phyloP scores from a whole-genome alignment of 2,329 filamentous ascomycete species.

The Helotiales sp. region DNA sequence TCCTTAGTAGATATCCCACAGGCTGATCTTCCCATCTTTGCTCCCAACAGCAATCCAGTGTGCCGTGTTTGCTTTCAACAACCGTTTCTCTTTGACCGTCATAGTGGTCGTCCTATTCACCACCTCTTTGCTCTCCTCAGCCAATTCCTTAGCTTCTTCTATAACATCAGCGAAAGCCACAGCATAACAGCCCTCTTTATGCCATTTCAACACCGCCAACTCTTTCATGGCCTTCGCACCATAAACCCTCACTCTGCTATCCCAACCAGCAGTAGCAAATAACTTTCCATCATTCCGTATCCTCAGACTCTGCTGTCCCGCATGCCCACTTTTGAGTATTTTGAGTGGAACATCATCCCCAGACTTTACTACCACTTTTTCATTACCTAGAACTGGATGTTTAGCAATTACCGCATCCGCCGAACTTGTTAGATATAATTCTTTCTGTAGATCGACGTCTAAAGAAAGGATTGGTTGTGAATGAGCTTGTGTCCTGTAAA shows the following conservation, averaged over 20 bases:
- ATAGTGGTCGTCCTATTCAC: constrained; percentile 35
- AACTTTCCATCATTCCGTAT: constrained; percentile 80
- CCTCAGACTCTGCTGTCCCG: constrained; percentile 80
- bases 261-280: constrained; percentile 92
- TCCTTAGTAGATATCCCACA: constrained; percentile 82
- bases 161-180: constrained; percentile 64
- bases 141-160: constrained; percentile 8
- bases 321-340: constrained; percentile 75
- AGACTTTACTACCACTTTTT: constrained; percentile 7
- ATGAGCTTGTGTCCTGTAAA: constrained; percentile 70
- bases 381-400: constrained; percentile 60
- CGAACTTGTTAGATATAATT: constrained; percentile 74
- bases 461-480: constrained; percentile 81
- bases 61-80: constrained; percentile 63
- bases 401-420: constrained; percentile 79
- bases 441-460: constrained; percentile 47
- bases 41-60: constrained; percentile 91
- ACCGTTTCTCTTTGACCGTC: constrained; percentile 63
- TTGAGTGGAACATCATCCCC: constrained; percentile 49
- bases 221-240: constrained; percentile 78
- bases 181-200: constrained; percentile 83
- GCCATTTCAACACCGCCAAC: constrained; percentile 92
- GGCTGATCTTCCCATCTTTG: constrained; percentile 91
- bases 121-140: constrained; percentile 12
- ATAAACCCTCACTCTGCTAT: constrained; percentile 79